phyloP scores from a whole-genome alignment of 1,284 basidiomycete genomes.

The Sporisorium graminicola region DNA sequence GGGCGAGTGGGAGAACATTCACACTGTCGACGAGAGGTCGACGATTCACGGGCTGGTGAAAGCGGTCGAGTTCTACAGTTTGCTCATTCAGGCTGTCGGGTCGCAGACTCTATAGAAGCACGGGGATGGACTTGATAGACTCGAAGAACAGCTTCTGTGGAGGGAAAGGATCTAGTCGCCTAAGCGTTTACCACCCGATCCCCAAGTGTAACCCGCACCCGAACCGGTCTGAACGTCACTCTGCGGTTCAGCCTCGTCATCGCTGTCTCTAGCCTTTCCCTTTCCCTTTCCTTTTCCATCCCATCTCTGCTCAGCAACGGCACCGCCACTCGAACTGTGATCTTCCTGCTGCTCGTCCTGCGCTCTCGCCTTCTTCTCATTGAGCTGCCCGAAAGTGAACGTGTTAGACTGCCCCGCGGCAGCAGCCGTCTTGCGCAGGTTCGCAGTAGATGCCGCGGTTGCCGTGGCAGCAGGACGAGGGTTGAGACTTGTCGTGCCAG shows the following conservation, averaged over 20 bases:
- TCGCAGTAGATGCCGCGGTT: constrained; percentile 6
- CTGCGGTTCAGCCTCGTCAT: constrained; percentile 25
- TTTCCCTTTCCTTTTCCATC: constrained; percentile 21
- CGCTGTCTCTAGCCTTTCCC: constrained; percentile 28
- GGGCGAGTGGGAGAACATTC: constrained; percentile 70
- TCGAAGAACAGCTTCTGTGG: not conserved
- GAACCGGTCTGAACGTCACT: not conserved
- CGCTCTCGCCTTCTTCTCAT: not conserved
- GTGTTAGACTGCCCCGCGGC: constrained; percentile 18
- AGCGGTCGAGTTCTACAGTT: constrained; percentile 72
- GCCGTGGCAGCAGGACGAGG: constrained; percentile 9
- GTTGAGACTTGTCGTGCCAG: constrained; percentile 36
- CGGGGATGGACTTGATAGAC: not conserved
- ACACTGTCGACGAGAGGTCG: constrained; percentile 77
- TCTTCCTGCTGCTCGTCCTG: constrained; percentile 29
- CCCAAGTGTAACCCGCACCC: constrained; percentile 23
- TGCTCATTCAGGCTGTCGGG: constrained; percentile 71
- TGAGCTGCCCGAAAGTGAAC: constrained; percentile 47
- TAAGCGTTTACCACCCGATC: constrained; percentile 17
- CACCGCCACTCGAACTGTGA: constrained; percentile 51
- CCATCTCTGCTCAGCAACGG: constrained; percentile 50
- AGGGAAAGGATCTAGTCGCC: constrained; percentile 16
- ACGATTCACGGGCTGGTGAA: constrained; percentile 70
- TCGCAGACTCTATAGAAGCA: constrained; percentile 12
- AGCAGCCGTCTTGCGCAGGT: constrained; percentile 37